Percentiles rank a stretch among this genome's conserved stretches.
Evolutionary conservation across 139 green algal genomes (phyloP).

Genomic region (Chlamydomonas schloesseri): DNA sequence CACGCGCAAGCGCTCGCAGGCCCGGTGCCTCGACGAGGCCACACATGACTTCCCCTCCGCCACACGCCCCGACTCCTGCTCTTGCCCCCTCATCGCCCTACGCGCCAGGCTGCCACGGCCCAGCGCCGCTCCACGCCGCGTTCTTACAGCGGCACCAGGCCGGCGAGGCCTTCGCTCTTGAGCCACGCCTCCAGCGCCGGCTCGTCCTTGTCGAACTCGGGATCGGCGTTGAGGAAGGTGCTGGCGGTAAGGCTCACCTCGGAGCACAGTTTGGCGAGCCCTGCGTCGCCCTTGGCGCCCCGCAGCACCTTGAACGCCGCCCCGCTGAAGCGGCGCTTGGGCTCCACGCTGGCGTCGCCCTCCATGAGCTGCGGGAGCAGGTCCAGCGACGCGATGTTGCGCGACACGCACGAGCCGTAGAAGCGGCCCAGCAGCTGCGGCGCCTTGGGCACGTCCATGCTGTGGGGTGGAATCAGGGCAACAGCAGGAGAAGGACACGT

Average conservation of each 20-base stretch:
- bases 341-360: conserved; percentile 64
- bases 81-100: no score
- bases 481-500: neutral
- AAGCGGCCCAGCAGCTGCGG: conserved; percentile 78
- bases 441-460: conserved; percentile 82
- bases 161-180: conserved; percentile 63
- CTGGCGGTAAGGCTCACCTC: conserved; percentile 55
- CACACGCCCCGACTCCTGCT: no score
- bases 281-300: conserved; percentile 48
- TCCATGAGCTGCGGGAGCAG: conserved; percentile 50
- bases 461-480: conserved; percentile 6
- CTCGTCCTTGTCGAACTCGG: conserved; percentile 78
- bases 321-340: conserved; percentile 70
- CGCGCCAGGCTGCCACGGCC: no score
- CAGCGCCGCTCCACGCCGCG: no score
- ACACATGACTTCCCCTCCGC: no score
- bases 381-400: conserved; percentile 32
- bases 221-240: conserved; percentile 69
- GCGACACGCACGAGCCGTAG: conserved; percentile 59
- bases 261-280: conserved; percentile 39
- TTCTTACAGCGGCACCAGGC: conserved; percentile 49
- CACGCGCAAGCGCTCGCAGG: no score
- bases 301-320: conserved; percentile 62
- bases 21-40: no score
- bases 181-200: conserved; percentile 64